phyloP scores from a whole-genome alignment of 768 basidiomycete species.

The Sutorius australiensis region DNA sequence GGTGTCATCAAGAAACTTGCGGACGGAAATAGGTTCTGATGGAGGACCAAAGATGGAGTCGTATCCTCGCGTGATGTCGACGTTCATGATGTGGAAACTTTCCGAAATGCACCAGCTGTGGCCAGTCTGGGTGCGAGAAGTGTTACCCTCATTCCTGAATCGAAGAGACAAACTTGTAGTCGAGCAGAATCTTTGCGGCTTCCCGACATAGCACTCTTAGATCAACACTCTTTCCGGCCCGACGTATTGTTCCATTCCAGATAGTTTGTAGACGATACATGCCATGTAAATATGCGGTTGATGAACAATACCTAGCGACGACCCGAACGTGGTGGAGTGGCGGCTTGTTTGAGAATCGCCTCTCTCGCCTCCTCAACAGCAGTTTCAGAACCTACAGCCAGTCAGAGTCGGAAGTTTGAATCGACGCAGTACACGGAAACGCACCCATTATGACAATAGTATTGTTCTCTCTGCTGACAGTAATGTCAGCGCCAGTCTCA shows the following conservation, averaged over 20 bases:
- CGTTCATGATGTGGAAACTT: slow-evolving; percentile 8
- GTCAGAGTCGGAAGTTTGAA: slow-evolving; percentile 4
- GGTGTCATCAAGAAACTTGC: slow-evolving; percentile 40
- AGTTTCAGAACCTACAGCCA: slow-evolving; percentile 55
- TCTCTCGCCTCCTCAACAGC: slow-evolving; percentile 72
- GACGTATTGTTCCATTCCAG: slow-evolving; percentile 21
- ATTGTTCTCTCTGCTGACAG: slow-evolving; percentile 82
- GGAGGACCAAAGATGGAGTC: slow-evolving; percentile 64
- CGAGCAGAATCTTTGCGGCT: background rate
- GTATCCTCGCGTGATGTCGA: slow-evolving; percentile 29
- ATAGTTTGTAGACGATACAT: slow-evolving; percentile 26
- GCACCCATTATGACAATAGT: slow-evolving; percentile 84
- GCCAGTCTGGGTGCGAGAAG: background rate
- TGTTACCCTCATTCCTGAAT: background rate
- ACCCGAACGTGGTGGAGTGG: slow-evolving; percentile 27
- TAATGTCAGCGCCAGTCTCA: slow-evolving; percentile 91
- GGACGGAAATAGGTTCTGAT: slow-evolving; percentile 51
- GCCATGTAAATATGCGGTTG: slow-evolving; percentile 22
- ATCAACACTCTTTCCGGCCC: background rate
- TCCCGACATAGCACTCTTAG: background rate
- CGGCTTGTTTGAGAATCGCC: slow-evolving; percentile 62
- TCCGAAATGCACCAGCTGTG: background rate
- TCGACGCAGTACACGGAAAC: background rate
- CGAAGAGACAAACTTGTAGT: background rate
- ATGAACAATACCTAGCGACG: slow-evolving; percentile 17